Evolutionary conservation across 1,284 basidiomycete species (phyloP), one percentile per base, ranked within the genome.

Genomic region (Inonotus obliquus): DNA sequence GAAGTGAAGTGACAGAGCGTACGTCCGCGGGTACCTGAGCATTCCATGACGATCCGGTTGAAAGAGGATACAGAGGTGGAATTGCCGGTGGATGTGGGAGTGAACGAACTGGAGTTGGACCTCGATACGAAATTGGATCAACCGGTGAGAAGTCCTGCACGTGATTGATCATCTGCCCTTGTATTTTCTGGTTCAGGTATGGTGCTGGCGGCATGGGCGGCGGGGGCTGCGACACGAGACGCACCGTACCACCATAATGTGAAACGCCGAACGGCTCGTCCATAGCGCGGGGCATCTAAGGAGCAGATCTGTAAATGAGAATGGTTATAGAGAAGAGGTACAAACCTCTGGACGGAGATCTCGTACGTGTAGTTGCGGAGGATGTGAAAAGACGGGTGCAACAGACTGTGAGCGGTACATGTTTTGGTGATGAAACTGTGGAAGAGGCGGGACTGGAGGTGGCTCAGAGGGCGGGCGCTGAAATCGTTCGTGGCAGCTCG

Each of bases 341-440:
- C 84, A 69, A 69, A 86, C 87, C 69, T 87, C 85, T 35, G 79
- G 77, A 19, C 85, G 84, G 1, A 87, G 71, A 66, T 77, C 77
- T 17, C 82, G 84, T 68, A 86, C 82, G 9, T 85, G 59, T 59
- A 82, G 79, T 63, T 86, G 83, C 0, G 89, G 85, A n/a, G 82
- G 77, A 2, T 88, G 89, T 0, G 88, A 87, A 6, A 80, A 80
- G 6, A 90, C 76, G 0, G 87, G 85, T 19, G 82, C 74, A 64
- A 79, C 79, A 62, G 79, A 83, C 63, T 84, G 83, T 23, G 82
- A 83, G 14, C 35, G 45, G 2, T 65, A 65, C 1, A 73, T 72
- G 67, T 61, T 66, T 60, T 65, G 69, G 57, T 39, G 54, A 7
- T 19, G 23, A 21, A 44, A 29, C 14, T 65, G 65, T 1, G 75